Percentiles rank a stretch among this genome's conserved stretches.
These are phyloP conservation scores for Fraxinus floribunda DNA, from an alignment of 305 asterid species.

Conservation along the genomic window DNA sequence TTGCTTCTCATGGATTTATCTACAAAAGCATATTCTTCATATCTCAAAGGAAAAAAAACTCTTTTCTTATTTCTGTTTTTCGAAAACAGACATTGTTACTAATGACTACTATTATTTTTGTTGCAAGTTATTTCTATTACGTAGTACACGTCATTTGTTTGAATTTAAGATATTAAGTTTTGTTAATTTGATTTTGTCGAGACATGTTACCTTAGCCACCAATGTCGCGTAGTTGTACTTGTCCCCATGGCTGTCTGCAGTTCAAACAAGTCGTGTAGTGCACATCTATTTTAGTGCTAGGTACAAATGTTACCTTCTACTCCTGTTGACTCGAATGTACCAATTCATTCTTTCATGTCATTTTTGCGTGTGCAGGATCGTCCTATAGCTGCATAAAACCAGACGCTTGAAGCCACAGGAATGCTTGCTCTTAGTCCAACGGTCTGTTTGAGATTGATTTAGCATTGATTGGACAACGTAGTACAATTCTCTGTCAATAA, in stretches of 20 bases:
- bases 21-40: background rate
- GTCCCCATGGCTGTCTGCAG: background rate
- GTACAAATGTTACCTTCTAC: background rate
- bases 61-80: background rate
- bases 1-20: background rate
- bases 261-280: background rate
- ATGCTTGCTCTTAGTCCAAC: constrained; percentile 17
- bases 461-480: constrained; percentile 14
- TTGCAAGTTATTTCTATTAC: background rate
- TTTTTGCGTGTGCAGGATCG: constrained; percentile 34
- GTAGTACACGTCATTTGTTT: background rate
- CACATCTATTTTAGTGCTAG: background rate
- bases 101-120: background rate
- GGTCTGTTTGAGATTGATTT: constrained; percentile 24
- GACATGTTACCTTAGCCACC: background rate
- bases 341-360: background rate
- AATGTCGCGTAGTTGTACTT: background rate
- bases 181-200: background rate
- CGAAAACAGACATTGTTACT: background rate
- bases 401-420: constrained; percentile 16
- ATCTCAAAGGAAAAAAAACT: background rate
- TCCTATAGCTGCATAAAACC: constrained; percentile 38
- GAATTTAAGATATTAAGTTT: background rate
- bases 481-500: constrained; percentile 19
- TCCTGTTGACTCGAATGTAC: background rate